A percentile compares a stretch with the other conserved stretches of the same genome.
phyloP scores from a whole-genome alignment of 352 stramenopile species.

The Saprolegnia parasitica region DNA sequence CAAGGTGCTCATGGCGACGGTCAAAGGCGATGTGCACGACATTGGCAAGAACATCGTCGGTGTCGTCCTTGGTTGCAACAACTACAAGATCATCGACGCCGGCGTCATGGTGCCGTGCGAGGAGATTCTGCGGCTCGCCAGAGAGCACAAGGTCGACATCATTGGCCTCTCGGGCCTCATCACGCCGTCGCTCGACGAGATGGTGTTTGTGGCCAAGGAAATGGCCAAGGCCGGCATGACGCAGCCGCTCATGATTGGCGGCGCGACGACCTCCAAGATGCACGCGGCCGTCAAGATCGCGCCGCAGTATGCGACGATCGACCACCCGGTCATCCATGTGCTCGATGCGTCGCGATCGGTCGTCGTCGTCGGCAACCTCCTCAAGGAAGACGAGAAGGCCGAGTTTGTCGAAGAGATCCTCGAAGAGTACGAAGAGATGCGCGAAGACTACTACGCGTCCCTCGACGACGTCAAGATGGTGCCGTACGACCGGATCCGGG shows the following conservation, averaged over 20 bases:
- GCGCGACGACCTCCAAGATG: conserved; percentile 97
- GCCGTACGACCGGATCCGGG: conserved; percentile 42
- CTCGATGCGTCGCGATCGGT: conserved; percentile 96
- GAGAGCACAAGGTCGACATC: conserved; percentile 89
- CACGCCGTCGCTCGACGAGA: conserved; percentile 97
- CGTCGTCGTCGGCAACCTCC: conserved; percentile 91
- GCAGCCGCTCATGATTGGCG: conserved; percentile 94
- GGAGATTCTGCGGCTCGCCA: conserved; percentile 59
- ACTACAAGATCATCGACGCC: conserved; percentile 96
- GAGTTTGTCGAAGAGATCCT: conserved; percentile 93
- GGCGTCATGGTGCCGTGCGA: conserved; percentile 96
- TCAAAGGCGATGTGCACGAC: conserved; percentile 98
- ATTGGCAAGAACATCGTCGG: conserved; percentile 99
- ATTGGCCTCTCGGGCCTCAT: conserved; percentile 97
- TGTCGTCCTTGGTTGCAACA: conserved; percentile 98
- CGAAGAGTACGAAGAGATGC: conserved; percentile 91
- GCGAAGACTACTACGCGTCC: conserved; percentile 82
- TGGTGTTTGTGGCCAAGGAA: conserved; percentile 95
- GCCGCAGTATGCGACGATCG: conserved; percentile 91
- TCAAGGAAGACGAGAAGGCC: conserved; percentile 84
- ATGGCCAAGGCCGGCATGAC: conserved; percentile 93
- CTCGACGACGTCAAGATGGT: conserved; percentile 69
- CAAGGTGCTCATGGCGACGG: conserved; percentile 97
- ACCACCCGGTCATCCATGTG: conserved; percentile 97
- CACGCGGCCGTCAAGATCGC: conserved; percentile 98